phyloP scores from a whole-genome alignment of 1,139 yeast species.

The Eremothecium gossypii region DNA sequence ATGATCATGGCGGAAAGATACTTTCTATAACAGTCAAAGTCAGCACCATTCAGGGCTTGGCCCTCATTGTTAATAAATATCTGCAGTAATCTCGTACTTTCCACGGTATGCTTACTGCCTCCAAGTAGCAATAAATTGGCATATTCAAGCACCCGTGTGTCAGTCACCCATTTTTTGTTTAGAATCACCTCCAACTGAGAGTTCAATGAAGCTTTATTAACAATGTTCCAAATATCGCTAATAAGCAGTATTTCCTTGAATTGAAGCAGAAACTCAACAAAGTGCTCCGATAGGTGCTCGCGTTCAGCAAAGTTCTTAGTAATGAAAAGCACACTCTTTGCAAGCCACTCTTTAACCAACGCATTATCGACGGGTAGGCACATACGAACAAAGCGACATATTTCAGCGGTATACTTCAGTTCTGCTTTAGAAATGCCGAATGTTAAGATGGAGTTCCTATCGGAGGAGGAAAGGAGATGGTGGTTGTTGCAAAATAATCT shows the following conservation, averaged over 20 bases:
- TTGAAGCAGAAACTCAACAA: slow-evolving; percentile 30
- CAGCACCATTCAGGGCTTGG: slow-evolving; percentile 26
- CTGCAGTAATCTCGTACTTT: slow-evolving; percentile 51
- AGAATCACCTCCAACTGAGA: slow-evolving; percentile 62
- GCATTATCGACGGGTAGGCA: slow-evolving; percentile 14
- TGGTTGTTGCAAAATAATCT: slow-evolving; percentile 6
- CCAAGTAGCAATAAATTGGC: slow-evolving; percentile 34
- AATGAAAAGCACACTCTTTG: slow-evolving; percentile 45
- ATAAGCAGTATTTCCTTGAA: slow-evolving; percentile 26
- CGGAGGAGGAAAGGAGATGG: slow-evolving; percentile 13
- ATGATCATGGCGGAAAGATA: slow-evolving; percentile 40
- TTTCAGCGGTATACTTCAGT: slow-evolving; percentile 27
- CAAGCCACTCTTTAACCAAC: slow-evolving; percentile 27
- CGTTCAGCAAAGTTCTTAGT: slow-evolving; percentile 58
- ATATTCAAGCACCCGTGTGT: slow-evolving; percentile 37
- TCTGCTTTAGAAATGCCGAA: slow-evolving; percentile 21
- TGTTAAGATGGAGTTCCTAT: slow-evolving; percentile 14
- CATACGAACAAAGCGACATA: slow-evolving; percentile 20
- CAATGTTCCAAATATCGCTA: slow-evolving; percentile 37
- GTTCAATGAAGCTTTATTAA: slow-evolving; percentile 44
- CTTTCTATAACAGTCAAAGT: slow-evolving; percentile 25
- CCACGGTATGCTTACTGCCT: slow-evolving; percentile 34
- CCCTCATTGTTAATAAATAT: slow-evolving; percentile 47
- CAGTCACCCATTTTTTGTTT: slow-evolving; percentile 41
- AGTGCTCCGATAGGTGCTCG: slow-evolving; percentile 30